phyloP scores from a whole-genome alignment of 345 rosid species.

The Excoecaria agallocha region DNA sequence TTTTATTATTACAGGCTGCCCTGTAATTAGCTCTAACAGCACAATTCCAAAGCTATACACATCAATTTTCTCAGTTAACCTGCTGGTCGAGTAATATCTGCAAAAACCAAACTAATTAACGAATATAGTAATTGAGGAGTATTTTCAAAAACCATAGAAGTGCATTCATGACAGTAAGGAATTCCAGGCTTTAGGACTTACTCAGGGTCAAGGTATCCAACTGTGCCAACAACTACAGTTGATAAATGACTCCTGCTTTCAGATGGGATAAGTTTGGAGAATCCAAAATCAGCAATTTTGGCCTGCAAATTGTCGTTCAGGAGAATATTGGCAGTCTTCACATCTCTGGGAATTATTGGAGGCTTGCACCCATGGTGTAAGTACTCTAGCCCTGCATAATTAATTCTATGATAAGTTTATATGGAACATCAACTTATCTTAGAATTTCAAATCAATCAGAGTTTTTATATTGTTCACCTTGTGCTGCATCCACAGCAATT shows the following conservation, averaged over 20 bases:
- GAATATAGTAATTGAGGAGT: background rate
- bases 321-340: slow-evolving; percentile 51
- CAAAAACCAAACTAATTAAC: background rate
- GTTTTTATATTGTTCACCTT: slow-evolving; percentile 32
- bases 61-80: slow-evolving; percentile 47
- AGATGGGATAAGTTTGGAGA: slow-evolving; percentile 37
- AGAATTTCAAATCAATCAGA: background rate
- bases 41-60: slow-evolving; percentile 55
- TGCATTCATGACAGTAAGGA: too few relatives aligned
- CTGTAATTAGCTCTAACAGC: slow-evolving; percentile 51
- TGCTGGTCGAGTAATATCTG: slow-evolving; percentile 26
- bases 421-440: background rate
- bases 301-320: slow-evolving; percentile 47
- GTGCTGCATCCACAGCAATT: slow-evolving; percentile 51
- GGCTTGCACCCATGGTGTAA: slow-evolving; percentile 61
- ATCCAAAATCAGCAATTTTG: slow-evolving; percentile 64
- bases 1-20: slow-evolving; percentile 36
- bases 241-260: slow-evolving; percentile 35
- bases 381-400: slow-evolving; percentile 49
- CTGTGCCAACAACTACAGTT: slow-evolving; percentile 41
- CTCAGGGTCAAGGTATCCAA: slow-evolving; percentile 61
- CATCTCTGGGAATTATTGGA: slow-evolving; percentile 52
- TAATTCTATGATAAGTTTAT: background rate
- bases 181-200: slow-evolving; percentile 20
- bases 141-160: too few relatives aligned